These are phyloP conservation scores for Trichocladium antarcticum DNA, from an alignment of 495 filamentous ascomycete genomes.

Conservation along the genomic window DNA sequence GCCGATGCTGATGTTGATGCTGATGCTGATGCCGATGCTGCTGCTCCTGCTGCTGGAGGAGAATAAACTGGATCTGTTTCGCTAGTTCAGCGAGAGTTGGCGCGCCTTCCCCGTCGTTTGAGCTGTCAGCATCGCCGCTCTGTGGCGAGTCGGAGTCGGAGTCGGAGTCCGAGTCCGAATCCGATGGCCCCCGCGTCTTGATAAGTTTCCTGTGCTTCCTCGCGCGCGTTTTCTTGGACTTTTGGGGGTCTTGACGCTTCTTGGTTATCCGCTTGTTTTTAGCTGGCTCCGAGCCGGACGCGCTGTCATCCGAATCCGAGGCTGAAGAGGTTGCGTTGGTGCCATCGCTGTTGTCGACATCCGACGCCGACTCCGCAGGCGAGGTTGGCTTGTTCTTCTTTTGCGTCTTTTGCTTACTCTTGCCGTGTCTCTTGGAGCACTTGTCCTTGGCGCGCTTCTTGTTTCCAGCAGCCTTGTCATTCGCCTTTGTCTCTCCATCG, in stretches of 20 bases:
- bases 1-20: slow-evolving; percentile 14
- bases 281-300: slow-evolving; percentile 22
- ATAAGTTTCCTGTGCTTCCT: slow-evolving; percentile 20
- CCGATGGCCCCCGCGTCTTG: slow-evolving; percentile 12
- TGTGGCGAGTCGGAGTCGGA: slow-evolving; percentile 23
- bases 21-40: no score
- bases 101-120: slow-evolving; percentile 14
- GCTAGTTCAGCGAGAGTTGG: slow-evolving; percentile 13
- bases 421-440: slow-evolving; percentile 30
- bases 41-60: slow-evolving; percentile 16
- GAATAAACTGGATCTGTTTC: slow-evolving; percentile 22
- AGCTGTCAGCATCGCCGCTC: slow-evolving; percentile 12
- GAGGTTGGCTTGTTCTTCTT: slow-evolving; percentile 28
- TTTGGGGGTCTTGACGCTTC: slow-evolving; percentile 31
- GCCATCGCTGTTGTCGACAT: slow-evolving; percentile 22
- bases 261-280: slow-evolving; percentile 35
- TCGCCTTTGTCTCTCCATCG: slow-evolving; percentile 19
- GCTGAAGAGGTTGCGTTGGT: slow-evolving; percentile 23
- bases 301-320: slow-evolving; percentile 21
- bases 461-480: slow-evolving; percentile 19
- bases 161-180: slow-evolving; percentile 29
- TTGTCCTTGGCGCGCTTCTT: slow-evolving; percentile 30
- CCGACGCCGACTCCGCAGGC: slow-evolving; percentile 22
- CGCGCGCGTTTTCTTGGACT: slow-evolving; percentile 27
- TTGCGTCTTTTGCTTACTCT: slow-evolving; percentile 30